Percentiles rank a stretch among this genome's conserved stretches.
Evolutionary conservation across 345 rosid genomes (phyloP).

Genomic region (Eucalyptus decipiens): DNA sequence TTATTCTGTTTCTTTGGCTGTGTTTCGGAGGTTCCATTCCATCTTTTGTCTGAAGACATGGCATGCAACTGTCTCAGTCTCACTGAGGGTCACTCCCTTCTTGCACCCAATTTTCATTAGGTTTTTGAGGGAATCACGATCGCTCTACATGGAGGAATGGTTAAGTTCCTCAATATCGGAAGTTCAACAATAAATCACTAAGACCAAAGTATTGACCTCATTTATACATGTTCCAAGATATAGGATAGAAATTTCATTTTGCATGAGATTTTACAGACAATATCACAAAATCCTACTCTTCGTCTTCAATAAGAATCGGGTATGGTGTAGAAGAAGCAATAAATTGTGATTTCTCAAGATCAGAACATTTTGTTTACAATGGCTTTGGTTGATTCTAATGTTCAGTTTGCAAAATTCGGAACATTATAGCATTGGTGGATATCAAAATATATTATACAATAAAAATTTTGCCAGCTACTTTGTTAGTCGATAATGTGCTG

Average conservation of each 20-base stretch:
- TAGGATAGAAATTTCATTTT: background rate
- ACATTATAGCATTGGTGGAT: background rate
- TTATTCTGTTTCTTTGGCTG: background rate
- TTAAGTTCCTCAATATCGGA: background rate
- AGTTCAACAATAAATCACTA: background rate
- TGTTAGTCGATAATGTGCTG: background rate
- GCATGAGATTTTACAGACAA: background rate
- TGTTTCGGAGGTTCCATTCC: background rate
- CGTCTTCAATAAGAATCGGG: background rate
- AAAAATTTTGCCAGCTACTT: background rate
- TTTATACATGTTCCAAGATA: background rate
- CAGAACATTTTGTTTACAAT: background rate
- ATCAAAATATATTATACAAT: background rate
- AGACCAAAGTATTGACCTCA: background rate
- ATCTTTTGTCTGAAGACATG: background rate
- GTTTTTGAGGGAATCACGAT: background rate
- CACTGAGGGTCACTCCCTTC: background rate
- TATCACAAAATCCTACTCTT: background rate
- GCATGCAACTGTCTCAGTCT: background rate
- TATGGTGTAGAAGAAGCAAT: background rate
- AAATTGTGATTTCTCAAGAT: background rate
- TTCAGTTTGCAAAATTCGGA: background rate
- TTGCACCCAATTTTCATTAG: background rate
- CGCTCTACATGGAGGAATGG: background rate
- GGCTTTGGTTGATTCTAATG: background rate